Evolutionary conservation across 495 filamentous ascomycete species (phyloP).

Genomic region (Endocarpon pusillum): DNA sequence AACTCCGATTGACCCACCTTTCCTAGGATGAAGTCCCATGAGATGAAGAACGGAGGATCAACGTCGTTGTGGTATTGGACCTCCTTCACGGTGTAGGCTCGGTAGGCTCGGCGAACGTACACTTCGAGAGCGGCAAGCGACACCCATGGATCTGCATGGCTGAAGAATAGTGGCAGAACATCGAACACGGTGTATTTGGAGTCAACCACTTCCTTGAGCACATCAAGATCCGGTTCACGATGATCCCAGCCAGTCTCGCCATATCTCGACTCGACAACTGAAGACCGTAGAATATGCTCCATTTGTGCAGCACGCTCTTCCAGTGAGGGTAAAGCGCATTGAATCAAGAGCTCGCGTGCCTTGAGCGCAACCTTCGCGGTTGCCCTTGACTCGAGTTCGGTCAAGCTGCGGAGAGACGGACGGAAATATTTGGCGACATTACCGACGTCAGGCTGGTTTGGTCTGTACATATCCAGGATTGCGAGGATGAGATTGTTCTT

Average conservation of each 20-base stretch:
- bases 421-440: conserved; percentile 83
- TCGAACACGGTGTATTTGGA: conserved; percentile 98
- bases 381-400: conserved; percentile 76
- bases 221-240: conserved; percentile 67
- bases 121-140: conserved; percentile 86
- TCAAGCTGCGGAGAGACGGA: conserved; percentile 62
- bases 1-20: conserved; percentile 85
- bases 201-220: conserved; percentile 93
- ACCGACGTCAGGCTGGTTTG: conserved; percentile 78
- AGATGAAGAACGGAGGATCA: conserved; percentile 66
- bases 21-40: conserved; percentile 89
- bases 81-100: conserved; percentile 77
- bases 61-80: conserved; percentile 68
- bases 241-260: conserved; percentile 97
- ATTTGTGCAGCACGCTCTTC: conserved; percentile 91
- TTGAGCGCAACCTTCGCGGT: conserved; percentile 94
- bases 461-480: conserved; percentile 83
- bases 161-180: conserved; percentile 86
- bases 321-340: conserved; percentile 86
- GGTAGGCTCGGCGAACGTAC: conserved; percentile 90
- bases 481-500: conserved; percentile 92
- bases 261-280: conserved; percentile 91
- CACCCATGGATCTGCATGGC: conserved; percentile 86
- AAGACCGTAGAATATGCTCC: conserved; percentile 95
- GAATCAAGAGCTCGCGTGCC: conserved; percentile 89